Conservation (phyloP, 2,329 filamentous ascomycete species). For the Colletotrichum sp. region DNA sequence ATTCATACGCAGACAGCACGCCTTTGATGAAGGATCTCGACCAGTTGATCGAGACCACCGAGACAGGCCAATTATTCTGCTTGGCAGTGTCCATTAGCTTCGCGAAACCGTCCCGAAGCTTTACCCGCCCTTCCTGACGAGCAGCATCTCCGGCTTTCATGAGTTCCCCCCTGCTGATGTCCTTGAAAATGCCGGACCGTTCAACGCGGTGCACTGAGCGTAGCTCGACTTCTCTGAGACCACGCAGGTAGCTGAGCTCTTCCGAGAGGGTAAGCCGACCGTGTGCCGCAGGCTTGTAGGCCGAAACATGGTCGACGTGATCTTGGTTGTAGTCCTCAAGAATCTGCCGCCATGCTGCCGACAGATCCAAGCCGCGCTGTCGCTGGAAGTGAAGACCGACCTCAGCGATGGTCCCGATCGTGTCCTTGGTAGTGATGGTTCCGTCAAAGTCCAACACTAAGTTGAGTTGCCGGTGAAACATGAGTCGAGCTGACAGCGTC, state of each 20-base stretch:
- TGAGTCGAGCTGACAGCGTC: conserved; percentile 3
- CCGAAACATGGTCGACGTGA: conserved; percentile 37
- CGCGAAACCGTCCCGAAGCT: conserved; percentile 44
- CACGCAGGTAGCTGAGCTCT: conserved; percentile 49
- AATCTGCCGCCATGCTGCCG: conserved; percentile 47
- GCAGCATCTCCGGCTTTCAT: conserved; percentile 41
- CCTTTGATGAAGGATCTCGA: conserved; percentile 52
- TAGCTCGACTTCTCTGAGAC: conserved; percentile 48
- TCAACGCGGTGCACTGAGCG: conserved; percentile 50
- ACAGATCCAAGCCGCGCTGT: conserved; percentile 34
- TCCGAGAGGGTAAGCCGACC: conserved; percentile 37
- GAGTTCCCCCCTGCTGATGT: conserved; percentile 37
- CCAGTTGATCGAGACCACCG: conserved; percentile 58
- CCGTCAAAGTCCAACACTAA: conserved; percentile 65
- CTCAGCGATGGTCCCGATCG: conserved; percentile 51
- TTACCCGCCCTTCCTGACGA: conserved; percentile 35
- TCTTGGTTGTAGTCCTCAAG: conserved; percentile 51
- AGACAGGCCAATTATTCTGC: conserved; percentile 40
- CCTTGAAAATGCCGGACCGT: conserved; percentile 48
- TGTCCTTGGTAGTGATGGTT: conserved; percentile 61
- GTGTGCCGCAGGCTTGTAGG: conserved; percentile 34
- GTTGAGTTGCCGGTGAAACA: conserved; percentile 31
- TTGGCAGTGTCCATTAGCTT: conserved; percentile 31
- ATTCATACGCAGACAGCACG: conserved; percentile 35
- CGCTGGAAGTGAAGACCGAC: conserved; percentile 41